Evolutionary conservation across 352 stramenopile genomes (phyloP), one percentile per base, ranked within the genome.

Genomic region (Phytophthora nicotianae): DNA sequence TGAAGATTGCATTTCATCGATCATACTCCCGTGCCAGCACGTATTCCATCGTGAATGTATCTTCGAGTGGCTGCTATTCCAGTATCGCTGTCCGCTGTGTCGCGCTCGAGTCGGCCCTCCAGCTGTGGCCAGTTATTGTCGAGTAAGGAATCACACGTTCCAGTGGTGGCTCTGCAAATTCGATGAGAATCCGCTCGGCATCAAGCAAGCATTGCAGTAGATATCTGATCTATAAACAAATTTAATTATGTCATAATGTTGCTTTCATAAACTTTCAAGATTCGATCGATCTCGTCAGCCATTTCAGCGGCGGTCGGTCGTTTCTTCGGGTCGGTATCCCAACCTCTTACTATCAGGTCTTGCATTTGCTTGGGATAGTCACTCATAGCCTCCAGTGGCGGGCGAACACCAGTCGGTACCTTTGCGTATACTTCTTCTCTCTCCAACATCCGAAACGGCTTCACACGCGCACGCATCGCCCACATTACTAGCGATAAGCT

Each of bases 401-500:
- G 83, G 1, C 83, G 79, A 3, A 65, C 10, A 13, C 81, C 81
- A 35, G 64, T 37, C 10, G 79, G 81, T 14, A 92, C 75, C 41
- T 75, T 51, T 7, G 70, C 47, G 50, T 92, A 92, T 11, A 90
- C 81, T 24, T 88, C 41, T 24, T 84, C 72, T 42, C 76, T 60
- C 41, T 71, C 51, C 4, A 86, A 53, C 19, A 77, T 49, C 1
- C 47, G 47, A 46, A 79, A 90, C 1, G 81, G 79, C 50, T 87
- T 86, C 6, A 62, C 55, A 5, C 83, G 74, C 11, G 81, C 65
- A 2, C 70, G 74, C 9, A 92, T 41, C 8, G 83, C 56, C 83
- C 83, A 92, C 38, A 92, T 50, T 11, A 92, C 83, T 26, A 89
- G 50, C 7, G 83, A 84, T 20, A 92, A 68, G 40, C 79, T 90